Conservation (phyloP, 768 basidiomycete species). For the Suillus cothurnatus region DNA sequence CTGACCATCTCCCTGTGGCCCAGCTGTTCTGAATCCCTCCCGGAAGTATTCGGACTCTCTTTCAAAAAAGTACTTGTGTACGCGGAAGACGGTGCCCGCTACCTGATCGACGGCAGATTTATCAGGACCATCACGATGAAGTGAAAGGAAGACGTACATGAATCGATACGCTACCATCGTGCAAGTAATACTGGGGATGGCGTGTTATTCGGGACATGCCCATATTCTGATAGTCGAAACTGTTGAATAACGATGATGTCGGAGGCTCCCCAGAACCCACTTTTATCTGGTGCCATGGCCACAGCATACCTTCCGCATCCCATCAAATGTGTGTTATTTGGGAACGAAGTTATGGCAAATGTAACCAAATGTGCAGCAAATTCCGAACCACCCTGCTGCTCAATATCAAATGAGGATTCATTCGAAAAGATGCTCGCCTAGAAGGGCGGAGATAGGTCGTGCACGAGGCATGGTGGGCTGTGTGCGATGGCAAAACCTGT, state of each 20-base stretch:
- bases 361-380: not conserved
- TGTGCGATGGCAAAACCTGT: not conserved
- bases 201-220: not conserved
- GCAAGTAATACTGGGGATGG: slow-evolving; percentile 2
- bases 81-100: slow-evolving; percentile 33
- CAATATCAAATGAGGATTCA: not conserved
- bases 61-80: slow-evolving; percentile 42
- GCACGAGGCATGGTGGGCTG: not conserved
- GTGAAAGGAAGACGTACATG: not conserved
- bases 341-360: not conserved
- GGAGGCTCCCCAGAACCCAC: not conserved
- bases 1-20: slow-evolving; percentile 1
- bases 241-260: not conserved
- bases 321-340: not conserved
- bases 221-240: not conserved
- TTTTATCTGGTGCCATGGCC: not conserved
- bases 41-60: slow-evolving; percentile 37
- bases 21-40: slow-evolving; percentile 18
- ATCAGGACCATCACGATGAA: not conserved
- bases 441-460: not conserved
- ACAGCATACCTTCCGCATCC: not conserved
- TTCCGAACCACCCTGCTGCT: not conserved
- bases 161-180: not conserved
- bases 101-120: slow-evolving; percentile 29
- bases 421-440: not conserved